phyloP scores from a whole-genome alignment of 2,329 filamentous ascomycete genomes.

The Trichoderma cornu-damae region DNA sequence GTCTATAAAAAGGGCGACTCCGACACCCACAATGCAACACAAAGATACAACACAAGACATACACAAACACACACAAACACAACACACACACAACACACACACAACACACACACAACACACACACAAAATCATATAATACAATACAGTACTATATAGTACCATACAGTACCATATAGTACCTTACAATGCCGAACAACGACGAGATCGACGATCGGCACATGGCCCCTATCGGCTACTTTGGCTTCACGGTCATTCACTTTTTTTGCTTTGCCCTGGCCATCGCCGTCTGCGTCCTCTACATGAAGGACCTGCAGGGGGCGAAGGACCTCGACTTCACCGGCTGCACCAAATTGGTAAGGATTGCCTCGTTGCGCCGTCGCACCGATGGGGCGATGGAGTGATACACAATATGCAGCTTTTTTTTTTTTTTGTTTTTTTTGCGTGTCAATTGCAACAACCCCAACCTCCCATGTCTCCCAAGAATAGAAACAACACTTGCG shows the following conservation, averaged over 20 bases:
- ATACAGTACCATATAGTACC: too few relatives aligned
- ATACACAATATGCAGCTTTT: not conserved
- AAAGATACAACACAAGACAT: too few relatives aligned
- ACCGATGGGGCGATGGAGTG: not conserved
- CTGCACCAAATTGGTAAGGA: conserved; percentile 65
- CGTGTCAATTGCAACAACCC: not conserved
- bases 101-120: too few relatives aligned
- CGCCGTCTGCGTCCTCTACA: conserved; percentile 74
- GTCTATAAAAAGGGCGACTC: too few relatives aligned
- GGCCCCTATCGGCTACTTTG: conserved; percentile 46
- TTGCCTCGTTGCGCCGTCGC: not conserved
- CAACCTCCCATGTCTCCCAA: not conserved
- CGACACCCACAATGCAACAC: too few relatives aligned
- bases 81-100: not conserved
- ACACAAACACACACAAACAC: too few relatives aligned
- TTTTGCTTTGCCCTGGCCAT: conserved; percentile 72
- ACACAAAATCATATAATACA: too few relatives aligned
- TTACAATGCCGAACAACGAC: too few relatives aligned
- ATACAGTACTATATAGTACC: too few relatives aligned
- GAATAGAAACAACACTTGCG: not conserved
- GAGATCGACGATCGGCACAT: too few relatives aligned
- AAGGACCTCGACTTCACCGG: conserved; percentile 48
- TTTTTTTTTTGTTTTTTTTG: not conserved
- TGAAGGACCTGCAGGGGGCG: conserved; percentile 57
- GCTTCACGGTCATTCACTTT: conserved; percentile 62